These are phyloP conservation scores for Gymnopilus junonius DNA, from an alignment of 768 basidiomycete species.

Conservation along the genomic window DNA sequence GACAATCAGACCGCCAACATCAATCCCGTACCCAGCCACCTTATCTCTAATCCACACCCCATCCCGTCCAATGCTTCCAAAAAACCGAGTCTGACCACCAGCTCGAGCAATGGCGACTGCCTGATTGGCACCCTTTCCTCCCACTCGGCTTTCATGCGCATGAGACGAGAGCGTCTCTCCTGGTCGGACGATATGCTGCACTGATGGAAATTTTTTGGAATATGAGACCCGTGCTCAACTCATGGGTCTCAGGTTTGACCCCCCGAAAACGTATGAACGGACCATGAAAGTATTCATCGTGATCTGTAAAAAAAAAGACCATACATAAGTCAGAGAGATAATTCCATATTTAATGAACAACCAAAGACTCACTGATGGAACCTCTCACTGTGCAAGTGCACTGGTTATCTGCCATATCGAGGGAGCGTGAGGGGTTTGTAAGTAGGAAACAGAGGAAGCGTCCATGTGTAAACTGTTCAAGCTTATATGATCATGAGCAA, in stretches of 20 bases:
- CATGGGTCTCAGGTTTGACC: no score
- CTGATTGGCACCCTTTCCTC: constrained; percentile 71
- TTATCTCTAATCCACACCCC: constrained; percentile 51
- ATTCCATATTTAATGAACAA: neutral
- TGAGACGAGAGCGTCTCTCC: constrained; percentile 65
- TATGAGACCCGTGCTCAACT: neutral
- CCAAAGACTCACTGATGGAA: constrained; percentile 48
- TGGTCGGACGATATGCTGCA: constrained; percentile 54
- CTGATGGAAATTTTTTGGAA: no score
- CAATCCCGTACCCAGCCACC: constrained; percentile 44
- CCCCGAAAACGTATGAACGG: constrained; percentile 11
- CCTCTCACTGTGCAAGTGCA: constrained; percentile 46
- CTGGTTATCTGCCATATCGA: constrained; percentile 3
- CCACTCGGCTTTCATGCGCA: constrained; percentile 50
- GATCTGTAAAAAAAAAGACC: constrained; percentile 37
- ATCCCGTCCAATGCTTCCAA: constrained; percentile 59
- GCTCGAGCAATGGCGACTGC: constrained; percentile 60
- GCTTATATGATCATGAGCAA: neutral
- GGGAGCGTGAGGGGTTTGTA: neutral
- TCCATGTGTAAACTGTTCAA: neutral
- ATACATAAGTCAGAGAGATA: neutral
- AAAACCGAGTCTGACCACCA: constrained; percentile 49
- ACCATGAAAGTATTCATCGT: constrained; percentile 65
- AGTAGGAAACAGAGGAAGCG: neutral
- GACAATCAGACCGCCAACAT: constrained; percentile 39